Conservation (phyloP, 2,329 filamentous ascomycete species). For the Exophiala sp. region DNA sequence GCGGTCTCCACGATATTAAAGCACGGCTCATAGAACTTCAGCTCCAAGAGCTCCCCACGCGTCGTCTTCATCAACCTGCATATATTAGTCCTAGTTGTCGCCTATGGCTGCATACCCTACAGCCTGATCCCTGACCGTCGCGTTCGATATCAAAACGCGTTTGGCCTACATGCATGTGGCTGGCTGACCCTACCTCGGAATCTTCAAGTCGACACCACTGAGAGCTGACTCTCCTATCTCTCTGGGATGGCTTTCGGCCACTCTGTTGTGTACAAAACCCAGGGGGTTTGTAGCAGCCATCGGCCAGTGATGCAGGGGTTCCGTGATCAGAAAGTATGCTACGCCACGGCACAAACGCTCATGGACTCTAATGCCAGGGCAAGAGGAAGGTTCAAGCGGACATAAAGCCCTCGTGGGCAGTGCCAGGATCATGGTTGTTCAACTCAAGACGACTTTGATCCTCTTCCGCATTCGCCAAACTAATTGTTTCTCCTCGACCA, state of each 20-base stretch:
- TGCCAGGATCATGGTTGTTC: not conserved
- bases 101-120: not conserved
- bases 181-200: no score
- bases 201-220: no score
- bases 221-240: no score
- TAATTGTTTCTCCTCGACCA: slow-evolving; percentile 9
- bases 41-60: not conserved
- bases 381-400: not conserved
- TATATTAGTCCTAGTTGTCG: not conserved
- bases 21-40: no score
- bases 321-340: not conserved
- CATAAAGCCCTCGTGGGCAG: not conserved
- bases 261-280: no score
- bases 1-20: no score
- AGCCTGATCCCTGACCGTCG: not conserved
- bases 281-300: not conserved
- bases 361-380: not conserved
- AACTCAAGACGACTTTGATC: not conserved
- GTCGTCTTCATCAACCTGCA: not conserved
- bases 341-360: not conserved
- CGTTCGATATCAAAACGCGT: no score
- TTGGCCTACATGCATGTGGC: no score
- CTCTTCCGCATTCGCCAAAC: slow-evolving; percentile 3
- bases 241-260: no score
- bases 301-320: not conserved